Percentiles rank a stretch among this genome's conserved stretches.
phyloP scores from a whole-genome alignment of 2,329 filamentous ascomycete species.

The Epicoccum nigrum region DNA sequence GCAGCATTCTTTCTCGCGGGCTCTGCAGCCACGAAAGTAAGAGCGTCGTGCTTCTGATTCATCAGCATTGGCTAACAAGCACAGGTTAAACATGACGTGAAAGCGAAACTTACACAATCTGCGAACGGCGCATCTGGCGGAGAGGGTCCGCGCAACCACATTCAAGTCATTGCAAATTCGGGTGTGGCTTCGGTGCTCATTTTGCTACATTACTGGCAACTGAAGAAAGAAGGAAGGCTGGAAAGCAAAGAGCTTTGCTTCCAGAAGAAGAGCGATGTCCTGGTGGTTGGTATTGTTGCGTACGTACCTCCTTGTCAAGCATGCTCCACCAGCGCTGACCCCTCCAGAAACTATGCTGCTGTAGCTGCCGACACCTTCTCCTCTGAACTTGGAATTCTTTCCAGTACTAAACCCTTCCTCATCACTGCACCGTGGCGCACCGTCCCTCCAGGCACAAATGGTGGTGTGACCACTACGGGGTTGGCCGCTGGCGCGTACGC shows the following conservation, averaged over 20 bases:
- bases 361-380: slow-evolving; percentile 93
- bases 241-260: slow-evolving; percentile 48
- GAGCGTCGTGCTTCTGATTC: background rate
- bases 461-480: slow-evolving; percentile 80
- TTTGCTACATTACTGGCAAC: slow-evolving; percentile 56
- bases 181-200: slow-evolving; percentile 73
- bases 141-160: slow-evolving; percentile 80
- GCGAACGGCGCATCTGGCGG: slow-evolving; percentile 75
- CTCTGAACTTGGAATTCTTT: slow-evolving; percentile 92
- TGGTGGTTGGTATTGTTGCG: slow-evolving; percentile 57
- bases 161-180: slow-evolving; percentile 92
- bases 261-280: slow-evolving; percentile 45
- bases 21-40: slow-evolving; percentile 80
- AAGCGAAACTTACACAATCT: slow-evolving; percentile 79
- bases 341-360: slow-evolving; percentile 79
- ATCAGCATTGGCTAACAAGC: slow-evolving; percentile 3
- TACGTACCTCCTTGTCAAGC: slow-evolving; percentile 31
- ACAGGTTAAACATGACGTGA: slow-evolving; percentile 85
- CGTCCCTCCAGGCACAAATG: slow-evolving; percentile 91
- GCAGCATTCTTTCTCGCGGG: slow-evolving; percentile 86
- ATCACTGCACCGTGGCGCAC: slow-evolving; percentile 82
- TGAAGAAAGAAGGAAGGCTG: slow-evolving; percentile 47
- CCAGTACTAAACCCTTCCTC: slow-evolving; percentile 75
- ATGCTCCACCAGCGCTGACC: slow-evolving; percentile 41
- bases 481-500: slow-evolving; percentile 76